A percentile compares a stretch with the other conserved stretches of the same genome.
These are phyloP conservation scores for Schizothecium vesticola DNA, from an alignment of 495 filamentous ascomycete species.

Conservation along the genomic window DNA sequence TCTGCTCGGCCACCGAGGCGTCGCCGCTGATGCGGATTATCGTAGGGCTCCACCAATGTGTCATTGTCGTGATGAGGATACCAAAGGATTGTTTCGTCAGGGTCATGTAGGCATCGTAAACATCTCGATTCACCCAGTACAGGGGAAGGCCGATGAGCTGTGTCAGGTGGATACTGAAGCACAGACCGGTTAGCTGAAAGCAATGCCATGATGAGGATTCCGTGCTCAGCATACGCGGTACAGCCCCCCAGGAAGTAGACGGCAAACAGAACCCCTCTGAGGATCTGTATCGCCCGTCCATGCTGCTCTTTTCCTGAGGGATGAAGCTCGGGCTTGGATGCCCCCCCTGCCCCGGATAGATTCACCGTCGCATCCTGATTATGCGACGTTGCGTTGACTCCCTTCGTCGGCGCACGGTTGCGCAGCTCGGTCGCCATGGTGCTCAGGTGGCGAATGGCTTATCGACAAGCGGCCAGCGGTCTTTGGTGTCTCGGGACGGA, in stretches of 20 bases:
- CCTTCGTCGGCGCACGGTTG: constrained; percentile 10
- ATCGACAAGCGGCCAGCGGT: neutral
- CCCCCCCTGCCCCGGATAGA: neutral
- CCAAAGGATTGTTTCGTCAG: constrained; percentile 73
- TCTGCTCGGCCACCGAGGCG: constrained; percentile 62
- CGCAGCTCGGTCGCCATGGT: constrained; percentile 23
- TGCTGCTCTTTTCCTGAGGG: constrained; percentile 64
- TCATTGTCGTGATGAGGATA: constrained; percentile 66
- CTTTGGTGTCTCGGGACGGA: neutral
- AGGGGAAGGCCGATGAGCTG: constrained; percentile 66
- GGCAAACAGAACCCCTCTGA: constrained; percentile 58
- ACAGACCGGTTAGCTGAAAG: neutral
- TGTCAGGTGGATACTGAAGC: constrained; percentile 50
- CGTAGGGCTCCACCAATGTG: constrained; percentile 77
- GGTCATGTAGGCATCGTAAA: constrained; percentile 74
- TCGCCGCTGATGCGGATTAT: constrained; percentile 72
- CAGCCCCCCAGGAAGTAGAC: constrained; percentile 61
- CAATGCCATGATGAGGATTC: constrained; percentile 1
- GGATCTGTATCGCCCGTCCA: constrained; percentile 56
- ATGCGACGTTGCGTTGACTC: neutral
- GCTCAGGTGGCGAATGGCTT: neutral
- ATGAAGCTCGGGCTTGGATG: constrained; percentile 31
- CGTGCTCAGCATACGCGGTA: constrained; percentile 31
- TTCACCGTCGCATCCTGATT: neutral
- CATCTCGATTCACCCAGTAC: constrained; percentile 62